A percentile compares a stretch with the other conserved stretches of the same genome.
phyloP scores from a whole-genome alignment of 2,329 filamentous ascomycete species.

The Alternaria gaisen region DNA sequence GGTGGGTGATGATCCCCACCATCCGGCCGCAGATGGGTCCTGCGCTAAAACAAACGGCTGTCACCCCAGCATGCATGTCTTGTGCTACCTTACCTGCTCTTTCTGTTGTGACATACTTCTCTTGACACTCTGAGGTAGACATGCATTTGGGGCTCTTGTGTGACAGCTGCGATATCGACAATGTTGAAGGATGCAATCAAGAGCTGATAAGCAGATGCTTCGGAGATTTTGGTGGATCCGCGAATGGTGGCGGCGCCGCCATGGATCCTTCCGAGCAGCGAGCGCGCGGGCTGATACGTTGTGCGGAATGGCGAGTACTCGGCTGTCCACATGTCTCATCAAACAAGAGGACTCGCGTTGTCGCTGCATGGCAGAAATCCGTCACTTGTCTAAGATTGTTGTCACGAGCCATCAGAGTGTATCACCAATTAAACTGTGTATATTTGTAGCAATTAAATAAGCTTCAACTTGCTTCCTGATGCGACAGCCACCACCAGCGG shows the following conservation, averaged over 20 bases:
- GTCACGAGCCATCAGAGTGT: background rate
- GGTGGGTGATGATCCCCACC: constrained; percentile 20
- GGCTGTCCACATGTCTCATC: constrained; percentile 11
- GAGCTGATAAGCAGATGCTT: background rate
- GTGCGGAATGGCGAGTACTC: constrained; percentile 1
- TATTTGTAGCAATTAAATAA: background rate
- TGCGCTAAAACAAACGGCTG: constrained; percentile 48
- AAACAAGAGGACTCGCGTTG: background rate
- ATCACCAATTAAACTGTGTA: background rate
- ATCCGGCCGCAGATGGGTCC: constrained; percentile 29
- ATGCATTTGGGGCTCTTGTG: constrained; percentile 19
- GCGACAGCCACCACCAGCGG: constrained; percentile 3
- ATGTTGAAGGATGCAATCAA: background rate
- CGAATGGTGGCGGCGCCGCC: constrained; percentile 12
- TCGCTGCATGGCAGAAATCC: background rate
- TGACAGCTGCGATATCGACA: background rate
- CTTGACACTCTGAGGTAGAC: constrained; percentile 16
- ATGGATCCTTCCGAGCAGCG: constrained; percentile 2
- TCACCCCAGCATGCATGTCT: constrained; percentile 41
- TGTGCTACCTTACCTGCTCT: constrained; percentile 31
- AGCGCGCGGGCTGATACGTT: constrained; percentile 1
- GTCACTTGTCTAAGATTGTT: background rate
- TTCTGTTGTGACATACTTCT: constrained; percentile 17
- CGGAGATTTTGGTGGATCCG: constrained; percentile 12
- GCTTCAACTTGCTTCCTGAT: constrained; percentile 8